A percentile compares a stretch with the other conserved stretches of the same genome.
These are phyloP conservation scores for Botrytis byssoidea DNA, from an alignment of 2,329 filamentous ascomycete species.

Conservation along the genomic window DNA sequence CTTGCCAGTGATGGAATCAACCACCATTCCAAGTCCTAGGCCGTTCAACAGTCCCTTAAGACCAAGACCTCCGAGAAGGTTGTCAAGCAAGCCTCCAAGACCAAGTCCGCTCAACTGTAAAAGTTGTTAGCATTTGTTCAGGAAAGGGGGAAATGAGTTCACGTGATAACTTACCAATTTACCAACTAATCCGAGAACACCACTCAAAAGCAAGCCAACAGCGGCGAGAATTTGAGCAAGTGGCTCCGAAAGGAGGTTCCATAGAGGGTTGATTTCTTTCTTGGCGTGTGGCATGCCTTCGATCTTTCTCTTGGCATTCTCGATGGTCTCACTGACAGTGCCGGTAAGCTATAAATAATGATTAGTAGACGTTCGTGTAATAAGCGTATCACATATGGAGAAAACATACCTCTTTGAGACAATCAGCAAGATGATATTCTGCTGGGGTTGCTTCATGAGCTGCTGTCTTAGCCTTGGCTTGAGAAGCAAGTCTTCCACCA, in stretches of 20 bases:
- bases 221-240: constrained; percentile 90
- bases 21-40: constrained; percentile 60
- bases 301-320: constrained; percentile 84
- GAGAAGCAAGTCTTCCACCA: constrained; percentile 78
- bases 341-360: constrained; percentile 59
- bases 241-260: constrained; percentile 75
- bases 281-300: constrained; percentile 91
- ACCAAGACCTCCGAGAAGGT: constrained; percentile 73
- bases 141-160: background rate
- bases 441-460: constrained; percentile 76
- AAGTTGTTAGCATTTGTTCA: constrained; percentile 2
- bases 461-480: constrained; percentile 78
- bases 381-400: background rate
- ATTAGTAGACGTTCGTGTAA: constrained; percentile 18
- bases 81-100: constrained; percentile 76
- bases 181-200: constrained; percentile 82
- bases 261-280: constrained; percentile 90
- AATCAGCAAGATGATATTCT: constrained; percentile 80
- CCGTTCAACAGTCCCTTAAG: constrained; percentile 72
- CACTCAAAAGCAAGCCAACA: constrained; percentile 77
- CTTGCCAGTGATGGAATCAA: constrained; percentile 47
- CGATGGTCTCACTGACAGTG: constrained; percentile 77
- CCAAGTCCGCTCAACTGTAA: constrained; percentile 61
- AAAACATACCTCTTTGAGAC: constrained; percentile 69
- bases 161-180: constrained; percentile 52